Conservation (phyloP, 306 rosid species). For the Dalbergia cochinchinensis region DNA sequence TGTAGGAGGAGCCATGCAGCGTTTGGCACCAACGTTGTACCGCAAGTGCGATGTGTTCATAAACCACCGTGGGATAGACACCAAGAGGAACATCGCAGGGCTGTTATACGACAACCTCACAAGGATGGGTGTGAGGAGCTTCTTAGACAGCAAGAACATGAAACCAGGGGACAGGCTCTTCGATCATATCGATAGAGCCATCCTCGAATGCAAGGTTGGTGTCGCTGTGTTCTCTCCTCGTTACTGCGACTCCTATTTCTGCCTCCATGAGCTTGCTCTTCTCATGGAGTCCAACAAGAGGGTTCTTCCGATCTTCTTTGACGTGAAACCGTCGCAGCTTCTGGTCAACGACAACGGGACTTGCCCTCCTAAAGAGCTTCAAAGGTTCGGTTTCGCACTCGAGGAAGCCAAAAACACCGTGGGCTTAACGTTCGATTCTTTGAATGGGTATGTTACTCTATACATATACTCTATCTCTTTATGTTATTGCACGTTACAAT, state of each 20-base stretch:
- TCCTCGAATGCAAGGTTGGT: slow-evolving; percentile 66
- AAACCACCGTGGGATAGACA: slow-evolving; percentile 88
- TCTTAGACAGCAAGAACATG: slow-evolving; percentile 86
- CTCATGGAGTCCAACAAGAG: slow-evolving; percentile 71
- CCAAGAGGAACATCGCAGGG: slow-evolving; percentile 76
- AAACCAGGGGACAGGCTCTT: slow-evolving; percentile 78
- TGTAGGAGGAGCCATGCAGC: slow-evolving; percentile 76
- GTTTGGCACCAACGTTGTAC: slow-evolving; percentile 41
- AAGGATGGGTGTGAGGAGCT: slow-evolving; percentile 49
- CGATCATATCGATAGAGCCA: slow-evolving; percentile 67
- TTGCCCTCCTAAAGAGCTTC: slow-evolving; percentile 52
- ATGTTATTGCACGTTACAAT: too few species aligned
- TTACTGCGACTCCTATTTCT: slow-evolving; percentile 77
- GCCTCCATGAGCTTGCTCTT: slow-evolving; percentile 86
- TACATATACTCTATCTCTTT: too few species aligned
- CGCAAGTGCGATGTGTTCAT: slow-evolving; percentile 75
- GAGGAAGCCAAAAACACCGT: slow-evolving; percentile 83
- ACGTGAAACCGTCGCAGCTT: slow-evolving; percentile 83
- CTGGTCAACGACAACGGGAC: slow-evolving; percentile 56
- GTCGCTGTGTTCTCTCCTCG: slow-evolving; percentile 83
- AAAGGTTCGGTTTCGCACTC: slow-evolving; percentile 63
- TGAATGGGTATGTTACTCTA: slow-evolving; percentile 54
- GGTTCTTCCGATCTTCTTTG: slow-evolving; percentile 74
- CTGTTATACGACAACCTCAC: slow-evolving; percentile 61
- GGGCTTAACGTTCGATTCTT: slow-evolving; percentile 78